phyloP scores from a whole-genome alignment of 805 yeast species.

The Schwanniomyces pseudopolymorphus region DNA sequence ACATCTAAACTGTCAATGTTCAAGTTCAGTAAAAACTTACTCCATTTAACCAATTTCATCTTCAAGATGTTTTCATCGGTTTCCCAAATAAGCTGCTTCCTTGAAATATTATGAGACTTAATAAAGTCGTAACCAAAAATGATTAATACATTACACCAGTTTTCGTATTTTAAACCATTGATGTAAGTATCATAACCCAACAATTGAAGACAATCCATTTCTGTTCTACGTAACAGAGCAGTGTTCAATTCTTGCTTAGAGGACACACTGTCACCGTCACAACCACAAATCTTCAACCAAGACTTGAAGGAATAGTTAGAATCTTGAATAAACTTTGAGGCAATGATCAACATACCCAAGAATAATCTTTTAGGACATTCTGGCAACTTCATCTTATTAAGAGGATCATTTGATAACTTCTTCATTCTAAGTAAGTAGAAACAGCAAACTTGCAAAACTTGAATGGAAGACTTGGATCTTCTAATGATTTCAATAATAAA shows the following conservation, averaged over 20 bases:
- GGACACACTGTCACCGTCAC: slow-evolving; percentile 17
- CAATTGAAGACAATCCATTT: slow-evolving; percentile 49
- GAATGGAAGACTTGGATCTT: slow-evolving; percentile 47
- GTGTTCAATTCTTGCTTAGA: slow-evolving; percentile 32
- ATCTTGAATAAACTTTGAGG: slow-evolving; percentile 74
- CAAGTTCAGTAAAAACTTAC: slow-evolving; percentile 22
- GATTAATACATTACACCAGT: slow-evolving; percentile 44
- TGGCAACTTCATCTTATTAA: slow-evolving; percentile 9
- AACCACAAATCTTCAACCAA: slow-evolving; percentile 76
- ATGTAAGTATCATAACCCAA: slow-evolving; percentile 61
- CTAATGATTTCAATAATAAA: slow-evolving; percentile 42
- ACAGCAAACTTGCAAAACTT: slow-evolving; percentile 64
- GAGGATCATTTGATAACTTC: slow-evolving; percentile 12
- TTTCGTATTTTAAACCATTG: slow-evolving; percentile 46
- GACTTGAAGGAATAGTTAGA: slow-evolving; percentile 64
- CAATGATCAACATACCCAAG: slow-evolving; percentile 64
- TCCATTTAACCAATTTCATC: slow-evolving; percentile 29
- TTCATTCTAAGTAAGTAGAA: slow-evolving; percentile 58
- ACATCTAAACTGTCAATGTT: slow-evolving; percentile 20
- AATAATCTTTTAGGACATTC: slow-evolving; percentile 65
- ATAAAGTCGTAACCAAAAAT: slow-evolving; percentile 46
- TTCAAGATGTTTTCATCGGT: slow-evolving; percentile 15
- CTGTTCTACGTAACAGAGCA: slow-evolving; percentile 50
- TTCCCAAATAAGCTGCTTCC: slow-evolving; percentile 26
- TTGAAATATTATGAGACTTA: slow-evolving; percentile 29